Evolutionary conservation across 2,329 filamentous ascomycete species (phyloP).

Genomic region (Alternaria metachromatica): DNA sequence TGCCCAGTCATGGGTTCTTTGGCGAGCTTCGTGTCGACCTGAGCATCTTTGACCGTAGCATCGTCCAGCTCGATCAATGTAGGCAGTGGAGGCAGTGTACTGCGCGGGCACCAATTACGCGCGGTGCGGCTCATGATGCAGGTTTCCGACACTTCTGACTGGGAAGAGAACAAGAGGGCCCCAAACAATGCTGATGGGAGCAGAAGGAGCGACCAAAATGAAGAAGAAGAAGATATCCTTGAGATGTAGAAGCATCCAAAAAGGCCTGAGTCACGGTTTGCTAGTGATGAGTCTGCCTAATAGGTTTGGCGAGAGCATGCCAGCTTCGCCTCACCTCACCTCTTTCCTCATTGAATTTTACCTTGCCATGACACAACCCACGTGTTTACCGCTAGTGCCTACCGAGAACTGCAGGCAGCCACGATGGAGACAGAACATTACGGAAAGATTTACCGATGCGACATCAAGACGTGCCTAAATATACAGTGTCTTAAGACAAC

Average conservation of each 20-base stretch:
- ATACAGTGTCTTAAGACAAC: neutral
- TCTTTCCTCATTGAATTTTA: neutral
- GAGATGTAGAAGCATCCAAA: neutral
- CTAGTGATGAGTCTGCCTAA: neutral
- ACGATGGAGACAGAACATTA: neutral
- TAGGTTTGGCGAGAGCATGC: neutral
- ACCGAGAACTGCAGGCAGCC: neutral
- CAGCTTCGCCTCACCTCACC: neutral
- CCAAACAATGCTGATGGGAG: neutral
- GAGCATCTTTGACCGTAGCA: neutral
- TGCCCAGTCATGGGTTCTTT: slow-evolving; percentile 27
- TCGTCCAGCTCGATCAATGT: neutral
- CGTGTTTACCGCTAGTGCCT: neutral
- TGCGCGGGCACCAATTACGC: slow-evolving; percentile 1
- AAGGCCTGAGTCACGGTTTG: neutral
- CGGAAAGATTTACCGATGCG: neutral
- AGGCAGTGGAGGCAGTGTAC: neutral
- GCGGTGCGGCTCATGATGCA: slow-evolving; percentile 9
- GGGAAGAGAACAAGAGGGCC: neutral
- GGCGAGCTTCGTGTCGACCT: neutral
- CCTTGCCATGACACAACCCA: neutral
- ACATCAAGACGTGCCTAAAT: neutral
- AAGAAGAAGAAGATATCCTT: neutral
- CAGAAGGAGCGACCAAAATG: neutral
- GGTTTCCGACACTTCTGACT: neutral